These are phyloP conservation scores for Mycena alexandri DNA, from an alignment of 768 basidiomycete species.

Conservation along the genomic window DNA sequence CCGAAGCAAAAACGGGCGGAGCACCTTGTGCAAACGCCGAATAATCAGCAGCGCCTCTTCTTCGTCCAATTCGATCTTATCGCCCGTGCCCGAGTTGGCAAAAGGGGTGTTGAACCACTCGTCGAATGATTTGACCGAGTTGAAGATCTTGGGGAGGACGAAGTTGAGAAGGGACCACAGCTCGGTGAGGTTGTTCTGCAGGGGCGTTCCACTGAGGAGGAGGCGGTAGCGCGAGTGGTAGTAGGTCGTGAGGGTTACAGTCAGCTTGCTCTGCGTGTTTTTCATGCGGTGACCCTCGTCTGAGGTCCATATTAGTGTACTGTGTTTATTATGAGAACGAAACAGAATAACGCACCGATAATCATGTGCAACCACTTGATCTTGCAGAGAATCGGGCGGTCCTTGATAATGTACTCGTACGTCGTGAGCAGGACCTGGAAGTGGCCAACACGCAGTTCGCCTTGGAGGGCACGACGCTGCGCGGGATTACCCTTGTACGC, in stretches of 20 bases:
- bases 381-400: constrained; percentile 89
- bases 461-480: constrained; percentile 83
- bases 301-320: constrained; percentile 42
- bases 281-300: constrained; percentile 99
- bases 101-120: constrained; percentile 99
- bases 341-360: constrained; percentile 68
- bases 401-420: constrained; percentile 98
- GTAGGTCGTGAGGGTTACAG: constrained; percentile 90
- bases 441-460: constrained; percentile 80
- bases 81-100: constrained; percentile 96
- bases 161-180: constrained; percentile 97
- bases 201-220: constrained; percentile 94
- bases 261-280: constrained; percentile 91
- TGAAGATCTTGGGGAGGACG: constrained; percentile 95
- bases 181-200: constrained; percentile 97
- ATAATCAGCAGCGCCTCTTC: constrained; percentile 99
- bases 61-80: constrained; percentile 99
- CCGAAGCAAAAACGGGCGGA: constrained; percentile 93
- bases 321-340: background rate
- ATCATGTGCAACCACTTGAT: constrained; percentile 98
- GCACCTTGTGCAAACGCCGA: constrained; percentile 94
- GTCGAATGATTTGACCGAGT: constrained; percentile 98
- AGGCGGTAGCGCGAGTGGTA: constrained; percentile 95
- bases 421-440: constrained; percentile 96
- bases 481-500: constrained; percentile 94